Evolutionary conservation across 2,329 filamentous ascomycete species (phyloP).

Genomic region (Dendrostoma leiphaemia): DNA sequence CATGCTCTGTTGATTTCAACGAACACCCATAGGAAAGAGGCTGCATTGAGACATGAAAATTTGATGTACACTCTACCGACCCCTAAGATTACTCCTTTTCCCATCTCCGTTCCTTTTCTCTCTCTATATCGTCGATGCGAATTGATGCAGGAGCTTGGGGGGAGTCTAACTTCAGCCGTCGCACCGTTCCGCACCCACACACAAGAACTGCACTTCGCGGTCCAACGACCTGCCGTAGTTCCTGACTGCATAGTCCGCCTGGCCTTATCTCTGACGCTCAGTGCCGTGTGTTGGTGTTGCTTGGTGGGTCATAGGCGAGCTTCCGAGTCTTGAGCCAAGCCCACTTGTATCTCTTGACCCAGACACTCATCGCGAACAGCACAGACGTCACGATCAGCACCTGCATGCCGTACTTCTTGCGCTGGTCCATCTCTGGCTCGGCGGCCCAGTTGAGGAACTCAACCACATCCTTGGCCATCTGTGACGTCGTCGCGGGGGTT

Average conservation of each 20-base stretch:
- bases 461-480: slow-evolving; percentile 99
- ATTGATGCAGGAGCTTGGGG: slow-evolving; percentile 14
- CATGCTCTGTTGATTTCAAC: too few relatives aligned
- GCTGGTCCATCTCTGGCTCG: slow-evolving; percentile 98
- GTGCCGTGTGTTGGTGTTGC: slow-evolving; percentile 45
- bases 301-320: slow-evolving; percentile 81
- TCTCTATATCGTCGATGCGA: slow-evolving; percentile 19
- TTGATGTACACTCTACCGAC: slow-evolving; percentile 42
- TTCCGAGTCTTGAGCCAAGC: slow-evolving; percentile 92
- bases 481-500: slow-evolving; percentile 89
- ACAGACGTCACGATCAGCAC: slow-evolving; percentile 76
- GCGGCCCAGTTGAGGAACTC: slow-evolving; percentile 99
- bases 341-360: slow-evolving; percentile 99
- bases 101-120: slow-evolving; percentile 8
- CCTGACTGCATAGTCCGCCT: too few relatives aligned
- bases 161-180: slow-evolving; percentile 20
- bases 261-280: too few relatives aligned
- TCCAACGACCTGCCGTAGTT: too few relatives aligned
- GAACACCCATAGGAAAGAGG: slow-evolving; percentile 14
- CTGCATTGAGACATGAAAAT: slow-evolving; percentile 26
- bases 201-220: too few relatives aligned
- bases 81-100: slow-evolving; percentile 27
- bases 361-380: slow-evolving; percentile 84
- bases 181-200: too few relatives aligned
- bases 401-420: slow-evolving; percentile 99